Evolutionary conservation across 1,284 basidiomycete genomes (phyloP).

Genomic region (Ceratobasidium sp.): DNA sequence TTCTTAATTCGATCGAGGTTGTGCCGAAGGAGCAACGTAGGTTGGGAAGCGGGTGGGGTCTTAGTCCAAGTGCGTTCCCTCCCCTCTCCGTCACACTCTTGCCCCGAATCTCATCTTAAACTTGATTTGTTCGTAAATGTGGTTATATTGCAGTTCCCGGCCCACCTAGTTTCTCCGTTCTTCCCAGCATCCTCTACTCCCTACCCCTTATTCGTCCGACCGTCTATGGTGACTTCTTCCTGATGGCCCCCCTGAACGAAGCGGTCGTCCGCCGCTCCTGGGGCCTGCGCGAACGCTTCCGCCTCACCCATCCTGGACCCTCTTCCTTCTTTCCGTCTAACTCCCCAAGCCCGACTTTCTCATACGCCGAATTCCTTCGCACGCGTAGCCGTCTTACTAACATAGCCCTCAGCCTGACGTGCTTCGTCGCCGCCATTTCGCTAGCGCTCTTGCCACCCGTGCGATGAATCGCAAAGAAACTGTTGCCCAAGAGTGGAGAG

Average conservation of each 20-base stretch:
- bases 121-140: not conserved
- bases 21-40: conserved; percentile 61
- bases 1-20: conserved; percentile 64
- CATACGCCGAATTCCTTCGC: conserved; percentile 79
- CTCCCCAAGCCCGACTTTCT: conserved; percentile 60
- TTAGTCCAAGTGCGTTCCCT: conserved; percentile 69
- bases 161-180: conserved; percentile 60
- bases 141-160: conserved; percentile 13
- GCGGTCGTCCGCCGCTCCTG: conserved; percentile 83
- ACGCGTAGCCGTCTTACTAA: conserved; percentile 62
- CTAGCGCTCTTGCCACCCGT: conserved; percentile 27
- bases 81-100: conserved; percentile 44
- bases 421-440: conserved; percentile 58
- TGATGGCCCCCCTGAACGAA: conserved; percentile 75
- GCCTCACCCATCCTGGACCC: conserved; percentile 15
- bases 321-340: not conserved
- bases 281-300: conserved; percentile 66
- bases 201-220: conserved; percentile 62
- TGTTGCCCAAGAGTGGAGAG: conserved; percentile 69
- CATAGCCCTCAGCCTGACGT: conserved; percentile 59
- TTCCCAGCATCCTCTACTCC: conserved; percentile 62
- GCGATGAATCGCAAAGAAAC: conserved; percentile 66
- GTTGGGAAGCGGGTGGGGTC: conserved; percentile 61
- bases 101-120: conserved; percentile 40
- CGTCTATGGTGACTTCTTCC: conserved; percentile 69